phyloP scores from a whole-genome alignment of 2,329 filamentous ascomycete genomes.

The Pseudodiploospora longispora region DNA sequence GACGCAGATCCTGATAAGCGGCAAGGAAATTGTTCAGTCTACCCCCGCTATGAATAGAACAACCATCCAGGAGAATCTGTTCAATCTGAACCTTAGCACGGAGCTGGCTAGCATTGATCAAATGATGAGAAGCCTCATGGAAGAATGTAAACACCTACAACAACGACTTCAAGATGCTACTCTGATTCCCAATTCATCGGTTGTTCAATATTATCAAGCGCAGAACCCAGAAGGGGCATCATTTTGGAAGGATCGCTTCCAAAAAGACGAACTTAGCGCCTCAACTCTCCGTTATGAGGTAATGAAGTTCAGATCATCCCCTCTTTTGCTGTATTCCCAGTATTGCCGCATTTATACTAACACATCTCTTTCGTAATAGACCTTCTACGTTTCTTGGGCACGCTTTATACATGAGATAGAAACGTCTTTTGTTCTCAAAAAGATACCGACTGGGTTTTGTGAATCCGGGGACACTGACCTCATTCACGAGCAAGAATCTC shows the following conservation, averaged over 20 bases:
- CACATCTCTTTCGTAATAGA: too few species aligned
- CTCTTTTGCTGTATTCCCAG: too few species aligned
- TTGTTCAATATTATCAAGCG: slow-evolving; percentile 8
- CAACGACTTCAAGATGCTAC: slow-evolving; percentile 9
- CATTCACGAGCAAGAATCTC: too few species aligned
- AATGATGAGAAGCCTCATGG: slow-evolving; percentile 8
- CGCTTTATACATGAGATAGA: too few species aligned
- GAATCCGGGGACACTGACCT: too few species aligned
- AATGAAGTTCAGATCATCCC: background rate
- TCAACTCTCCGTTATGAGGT: slow-evolving; percentile 10
- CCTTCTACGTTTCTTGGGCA: too few species aligned
- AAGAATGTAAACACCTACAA: slow-evolving; percentile 9
- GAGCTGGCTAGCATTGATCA: slow-evolving; percentile 10
- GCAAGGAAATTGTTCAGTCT: slow-evolving; percentile 7
- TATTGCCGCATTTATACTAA: too few species aligned
- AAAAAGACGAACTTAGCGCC: slow-evolving; percentile 7
- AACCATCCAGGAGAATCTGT: slow-evolving; percentile 3
- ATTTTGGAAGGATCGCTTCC: slow-evolving; percentile 11
- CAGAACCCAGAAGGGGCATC: slow-evolving; percentile 9
- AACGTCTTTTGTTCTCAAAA: too few species aligned
- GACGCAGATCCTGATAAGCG: slow-evolving; percentile 3
- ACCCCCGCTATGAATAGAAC: background rate
- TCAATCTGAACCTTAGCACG: slow-evolving; percentile 7
- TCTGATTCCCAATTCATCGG: slow-evolving; percentile 7
- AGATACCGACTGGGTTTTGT: too few species aligned